Conservation (phyloP, 108 stramenopile genomes). For the Cyclotella baltica region DNA sequence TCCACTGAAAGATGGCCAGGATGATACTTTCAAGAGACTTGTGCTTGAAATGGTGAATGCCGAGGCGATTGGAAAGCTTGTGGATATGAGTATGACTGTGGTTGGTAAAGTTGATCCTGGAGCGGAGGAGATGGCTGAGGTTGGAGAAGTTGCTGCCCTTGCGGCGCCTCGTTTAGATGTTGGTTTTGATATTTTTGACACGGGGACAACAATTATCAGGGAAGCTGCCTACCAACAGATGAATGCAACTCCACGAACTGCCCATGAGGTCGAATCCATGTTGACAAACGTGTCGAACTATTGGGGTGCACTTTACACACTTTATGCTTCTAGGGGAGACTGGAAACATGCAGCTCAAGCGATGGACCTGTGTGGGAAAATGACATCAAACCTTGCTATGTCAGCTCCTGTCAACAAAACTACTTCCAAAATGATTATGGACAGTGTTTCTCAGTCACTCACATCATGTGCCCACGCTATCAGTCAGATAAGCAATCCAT, state of each 20-base stretch:
- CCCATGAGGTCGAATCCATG: slow-evolving; percentile 39
- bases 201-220: slow-evolving; percentile 65
- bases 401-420: slow-evolving; percentile 31
- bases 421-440: slow-evolving; percentile 56
- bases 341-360: slow-evolving; percentile 82
- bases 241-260: not conserved
- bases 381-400: slow-evolving; percentile 12
- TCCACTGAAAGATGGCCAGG: slow-evolving; percentile 48
- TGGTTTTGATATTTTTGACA: slow-evolving; percentile 71
- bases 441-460: slow-evolving; percentile 64
- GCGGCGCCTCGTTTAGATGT: slow-evolving; percentile 9
- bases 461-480: slow-evolving; percentile 62
- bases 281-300: slow-evolving; percentile 62
- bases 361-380: slow-evolving; percentile 74
- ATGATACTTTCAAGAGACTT: slow-evolving; percentile 57
- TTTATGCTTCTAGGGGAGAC: slow-evolving; percentile 77
- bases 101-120: slow-evolving; percentile 24
- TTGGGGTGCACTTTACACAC: slow-evolving; percentile 76
- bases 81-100: slow-evolving; percentile 62
- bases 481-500: slow-evolving; percentile 54
- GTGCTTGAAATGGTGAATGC: slow-evolving; percentile 81
- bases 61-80: slow-evolving; percentile 68
- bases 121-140: slow-evolving; percentile 28
- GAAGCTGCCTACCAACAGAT: slow-evolving; percentile 41
- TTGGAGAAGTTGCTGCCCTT: slow-evolving; percentile 8